phyloP scores from a whole-genome alignment of 345 rosid species.

The Gossypium stocksii region DNA sequence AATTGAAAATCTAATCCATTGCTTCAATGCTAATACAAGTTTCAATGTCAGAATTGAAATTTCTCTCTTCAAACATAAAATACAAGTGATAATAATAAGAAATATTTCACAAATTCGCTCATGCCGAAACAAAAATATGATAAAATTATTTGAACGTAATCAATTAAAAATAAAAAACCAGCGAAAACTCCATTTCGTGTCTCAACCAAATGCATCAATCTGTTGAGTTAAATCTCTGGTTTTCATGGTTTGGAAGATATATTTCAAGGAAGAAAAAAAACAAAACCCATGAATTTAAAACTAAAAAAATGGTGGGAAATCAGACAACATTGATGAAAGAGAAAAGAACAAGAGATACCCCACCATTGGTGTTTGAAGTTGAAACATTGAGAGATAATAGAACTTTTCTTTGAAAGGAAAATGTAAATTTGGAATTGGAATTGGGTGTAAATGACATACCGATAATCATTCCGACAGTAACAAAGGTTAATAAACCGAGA shows the following conservation, averaged over 20 bases:
- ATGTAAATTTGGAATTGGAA: neutral
- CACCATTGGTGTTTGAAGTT: neutral
- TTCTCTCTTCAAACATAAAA: neutral
- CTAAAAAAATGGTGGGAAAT: neutral
- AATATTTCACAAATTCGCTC: no score
- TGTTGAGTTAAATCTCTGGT: neutral
- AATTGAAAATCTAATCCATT: neutral
- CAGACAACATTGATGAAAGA: neutral
- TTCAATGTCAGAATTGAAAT: neutral
- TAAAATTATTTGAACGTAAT: no score
- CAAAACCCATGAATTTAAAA: neutral
- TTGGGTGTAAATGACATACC: conserved; percentile 35
- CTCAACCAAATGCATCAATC: neutral
- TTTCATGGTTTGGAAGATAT: neutral
- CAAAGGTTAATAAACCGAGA: conserved; percentile 74
- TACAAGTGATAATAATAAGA: neutral
- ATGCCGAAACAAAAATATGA: no score
- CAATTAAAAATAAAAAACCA: neutral
- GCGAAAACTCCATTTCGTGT: neutral
- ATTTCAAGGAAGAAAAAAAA: neutral
- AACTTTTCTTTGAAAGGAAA: no score
- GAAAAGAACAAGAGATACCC: neutral
- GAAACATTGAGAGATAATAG: neutral
- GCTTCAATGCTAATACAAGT: neutral
- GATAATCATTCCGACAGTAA: conserved; percentile 85